A percentile compares a stretch with the other conserved stretches of the same genome.
phyloP scores from a whole-genome alignment of 1,139 yeast species.

The Saccharomycopsis phalli region DNA sequence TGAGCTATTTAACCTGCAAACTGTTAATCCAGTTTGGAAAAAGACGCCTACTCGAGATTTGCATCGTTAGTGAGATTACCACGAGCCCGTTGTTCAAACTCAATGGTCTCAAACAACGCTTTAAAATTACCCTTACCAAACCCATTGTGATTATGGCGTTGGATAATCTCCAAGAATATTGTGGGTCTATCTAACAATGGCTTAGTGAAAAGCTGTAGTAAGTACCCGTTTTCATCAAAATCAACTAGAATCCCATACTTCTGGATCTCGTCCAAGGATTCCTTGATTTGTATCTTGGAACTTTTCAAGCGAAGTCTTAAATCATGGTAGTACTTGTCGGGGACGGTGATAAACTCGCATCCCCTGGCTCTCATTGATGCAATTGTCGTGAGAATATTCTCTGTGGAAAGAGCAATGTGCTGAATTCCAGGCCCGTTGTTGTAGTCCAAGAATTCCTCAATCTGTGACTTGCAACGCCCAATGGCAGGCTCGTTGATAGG shows the following conservation, averaged over 20 bases:
- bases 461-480: constrained; percentile 60
- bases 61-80: constrained; percentile 31
- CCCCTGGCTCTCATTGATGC: constrained; percentile 47
- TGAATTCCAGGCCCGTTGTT: constrained; percentile 79
- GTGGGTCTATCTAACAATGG: constrained; percentile 77
- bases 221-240: constrained; percentile 62
- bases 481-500: constrained; percentile 80
- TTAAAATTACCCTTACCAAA: constrained; percentile 85
- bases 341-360: constrained; percentile 57
- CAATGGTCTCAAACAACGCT: constrained; percentile 72
- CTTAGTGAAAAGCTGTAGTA: constrained; percentile 69
- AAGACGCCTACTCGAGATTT: no score
- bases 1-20: no score
- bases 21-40: no score
- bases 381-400: constrained; percentile 53
- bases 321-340: constrained; percentile 44
- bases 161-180: constrained; percentile 69
- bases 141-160: constrained; percentile 70
- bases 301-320: constrained; percentile 37
- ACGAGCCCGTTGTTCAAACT: constrained; percentile 45
- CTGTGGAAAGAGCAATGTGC: constrained; percentile 64
- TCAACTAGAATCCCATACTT: constrained; percentile 56
- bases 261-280: constrained; percentile 38
- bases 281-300: constrained; percentile 37
- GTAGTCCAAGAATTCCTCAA: constrained; percentile 71